Evolutionary conservation across 106 monocot species (phyloP).

Genomic region (Posidonia australis): DNA sequence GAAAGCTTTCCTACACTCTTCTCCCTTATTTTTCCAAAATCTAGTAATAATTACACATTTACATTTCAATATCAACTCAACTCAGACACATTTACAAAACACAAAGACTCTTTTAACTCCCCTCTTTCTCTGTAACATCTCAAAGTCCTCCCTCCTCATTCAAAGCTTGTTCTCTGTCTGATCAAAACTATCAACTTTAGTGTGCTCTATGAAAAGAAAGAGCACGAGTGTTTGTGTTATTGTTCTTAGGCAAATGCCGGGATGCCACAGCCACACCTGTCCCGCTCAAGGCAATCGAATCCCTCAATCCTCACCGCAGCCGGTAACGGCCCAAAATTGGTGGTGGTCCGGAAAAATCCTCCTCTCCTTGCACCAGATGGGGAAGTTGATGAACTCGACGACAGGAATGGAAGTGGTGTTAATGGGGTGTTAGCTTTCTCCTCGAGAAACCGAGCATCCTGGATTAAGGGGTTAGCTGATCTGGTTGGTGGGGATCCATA

Average conservation of each 20-base stretch:
- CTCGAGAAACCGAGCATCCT: slow-evolving; percentile 43
- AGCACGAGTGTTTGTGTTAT: background rate
- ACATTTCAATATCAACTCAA: too few relatives aligned
- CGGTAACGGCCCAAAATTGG: slow-evolving; percentile 8
- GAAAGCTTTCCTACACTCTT: too few relatives aligned
- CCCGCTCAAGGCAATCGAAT: slow-evolving; percentile 11
- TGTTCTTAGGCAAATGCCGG: slow-evolving; percentile 9
- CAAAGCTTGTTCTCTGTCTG: background rate
- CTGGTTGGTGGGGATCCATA: slow-evolving; percentile 55
- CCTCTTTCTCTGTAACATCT: too few relatives aligned
- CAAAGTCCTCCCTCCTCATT: too few relatives aligned
- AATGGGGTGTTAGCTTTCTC: slow-evolving; percentile 7
- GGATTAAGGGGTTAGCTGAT: slow-evolving; percentile 41
- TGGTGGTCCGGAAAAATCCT: background rate
- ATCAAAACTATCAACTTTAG: background rate
- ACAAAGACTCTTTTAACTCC: too few relatives aligned
- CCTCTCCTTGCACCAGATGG: background rate
- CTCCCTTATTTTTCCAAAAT: too few relatives aligned
- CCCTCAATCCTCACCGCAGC: slow-evolving; percentile 13
- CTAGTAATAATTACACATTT: too few relatives aligned
- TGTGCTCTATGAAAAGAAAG: background rate
- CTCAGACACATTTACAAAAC: too few relatives aligned
- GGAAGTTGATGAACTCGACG: background rate
- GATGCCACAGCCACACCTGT: slow-evolving; percentile 9
- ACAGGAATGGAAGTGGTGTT: background rate